Base-by-base conservation (phyloP, 805 yeast genomes). In the Kazachstania viticola region DNA sequence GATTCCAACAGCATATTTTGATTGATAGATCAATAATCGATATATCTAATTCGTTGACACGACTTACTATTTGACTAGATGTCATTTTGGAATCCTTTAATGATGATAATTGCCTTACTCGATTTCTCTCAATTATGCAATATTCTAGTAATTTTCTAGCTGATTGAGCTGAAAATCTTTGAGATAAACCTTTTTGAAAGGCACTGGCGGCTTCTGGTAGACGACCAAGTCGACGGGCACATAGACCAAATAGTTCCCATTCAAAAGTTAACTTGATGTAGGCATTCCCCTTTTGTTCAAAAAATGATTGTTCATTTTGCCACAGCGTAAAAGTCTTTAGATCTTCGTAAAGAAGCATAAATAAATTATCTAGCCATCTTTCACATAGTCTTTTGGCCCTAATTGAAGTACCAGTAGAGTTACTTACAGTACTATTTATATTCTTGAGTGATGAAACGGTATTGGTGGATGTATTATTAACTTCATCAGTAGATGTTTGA, bases 1-100 rank as follows among this genome's bases (percentile, higher is more conserved):
- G 96, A 51, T 84, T 80, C 96, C 97, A 93, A n/a, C 91, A 94
- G n/a, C 79, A 61, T 32, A 91, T 61, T 46, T 79, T 80, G 22
- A 87, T 82, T 35, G 75, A 58, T 15, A 78, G 61, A 35, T 79
- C 84, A 37, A 87, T 62, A 9, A 83, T 72, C 40, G 67, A 64
- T 31, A 65, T 69, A 47, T 75, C 73, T n/a, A 54, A 33, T 15
- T 46, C 55, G 22, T 46, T 42, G 9, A 51, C 36, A 23, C 48
- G 42, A 7, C 45, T 55, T 39, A 51, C 56, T 46, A 39, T 60
- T 36, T 51, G 67, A 39, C 47, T 40, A 8, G 57, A 43, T 4
- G 54, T 41, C 31, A 43, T 41, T 8, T 41, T 40, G 2, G 54
- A 41, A 40, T 53, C 34, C 4, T 48, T 38, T 16, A 39, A 25